Evolutionary conservation across 192 early-diverging fungal genomes (phyloP), one percentile per base, ranked within the genome.

Genomic region (Geosiphon pyriformis): DNA sequence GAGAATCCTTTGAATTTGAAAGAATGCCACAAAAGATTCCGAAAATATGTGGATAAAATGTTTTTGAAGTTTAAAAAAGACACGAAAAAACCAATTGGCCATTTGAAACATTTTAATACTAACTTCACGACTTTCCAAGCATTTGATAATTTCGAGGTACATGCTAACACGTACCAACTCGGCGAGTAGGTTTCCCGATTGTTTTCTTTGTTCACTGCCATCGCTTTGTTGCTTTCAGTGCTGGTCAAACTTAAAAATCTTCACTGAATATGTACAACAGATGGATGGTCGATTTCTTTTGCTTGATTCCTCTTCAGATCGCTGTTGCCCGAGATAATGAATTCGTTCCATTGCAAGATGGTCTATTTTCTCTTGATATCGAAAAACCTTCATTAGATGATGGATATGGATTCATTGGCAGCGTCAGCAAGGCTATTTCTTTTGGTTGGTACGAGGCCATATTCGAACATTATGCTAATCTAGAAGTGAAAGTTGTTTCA

Each of bases 401-500:
- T n/a, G 60, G 42, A 12, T 61, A 29, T 31, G 60, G 60, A n/a
- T 22, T 48, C 18, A 65, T 65, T 25, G 63, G 52, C 22, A 55
- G 52, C 54, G 63, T 52, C 2, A 30, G 25, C 12, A 65, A 53
- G 26, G 50, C 63, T 12, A 65, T 65, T 18, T 65, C 63, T 54
- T 65, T 65, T 55, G 63, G 52, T n/a, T 65, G 63, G 63, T 65
- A 65, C 23, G 63, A 65, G 47, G 25, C 63, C 7, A 62, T 69
- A 20, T 62, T 69, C 32, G 54, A 60, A 23, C 30, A 51, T 51
- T 62, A 62, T 53, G 68, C 51, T 10, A 25, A 62, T 27, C 15
- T 55, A n/a, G 50, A 60, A 23, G 58, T 69, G 3, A 69, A 69
- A 42, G 68, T 61, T 2, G 48, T 69, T n/a, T 69, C 68, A 1